Evolutionary conservation across 805 yeast genomes (phyloP), one percentile per base, ranked within the genome.

Genomic region (Saturnispora silvae): DNA sequence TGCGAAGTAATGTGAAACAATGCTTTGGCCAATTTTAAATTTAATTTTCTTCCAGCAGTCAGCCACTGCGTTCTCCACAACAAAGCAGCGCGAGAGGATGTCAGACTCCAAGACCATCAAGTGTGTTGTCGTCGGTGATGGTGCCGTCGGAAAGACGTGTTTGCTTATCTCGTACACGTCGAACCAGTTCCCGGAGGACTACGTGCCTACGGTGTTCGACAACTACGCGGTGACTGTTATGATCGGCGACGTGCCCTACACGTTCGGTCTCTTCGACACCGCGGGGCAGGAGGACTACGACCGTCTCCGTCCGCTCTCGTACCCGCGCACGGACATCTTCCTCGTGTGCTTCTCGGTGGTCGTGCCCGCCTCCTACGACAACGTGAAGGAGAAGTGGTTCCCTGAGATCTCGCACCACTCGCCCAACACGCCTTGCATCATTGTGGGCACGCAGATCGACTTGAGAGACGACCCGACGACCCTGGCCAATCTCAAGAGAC

Each of bases 281-380:
- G 98, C 98, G 20, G 98, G 98, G 36, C 98, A 89, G 68, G 98
- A 89, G 72, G 98, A 89, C 68, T 89, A 92, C 61, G 98, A 89
- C 66, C 76, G 98, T 57, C 68, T 89, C 56, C 82, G 98, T 65
- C 98, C 98, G 7, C 72, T 92, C 51, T 81, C 94, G 40, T 89
- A 89, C 61, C 97, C 98, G 14, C 92, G 94, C 38, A 92, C 98
- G 4, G 98, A 89, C 61, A 96, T 89, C 32, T 89, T 89, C 57
- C 68, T 89, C 50, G 95, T 89, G 41, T 92, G 98, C 64, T 89
- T 92, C 64, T 81, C 94, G 26, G 96, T 92, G 42, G 87, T 94
- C 48, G 86, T 95, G 11, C 98, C 97, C 24, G 94, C 98, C 26
- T 80, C 94, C 16, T 92, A 89, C 60, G 97, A 92, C 63, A 89